Conservation (phyloP, 257 asterid species). For the Craterostigma plantagineum region DNA sequence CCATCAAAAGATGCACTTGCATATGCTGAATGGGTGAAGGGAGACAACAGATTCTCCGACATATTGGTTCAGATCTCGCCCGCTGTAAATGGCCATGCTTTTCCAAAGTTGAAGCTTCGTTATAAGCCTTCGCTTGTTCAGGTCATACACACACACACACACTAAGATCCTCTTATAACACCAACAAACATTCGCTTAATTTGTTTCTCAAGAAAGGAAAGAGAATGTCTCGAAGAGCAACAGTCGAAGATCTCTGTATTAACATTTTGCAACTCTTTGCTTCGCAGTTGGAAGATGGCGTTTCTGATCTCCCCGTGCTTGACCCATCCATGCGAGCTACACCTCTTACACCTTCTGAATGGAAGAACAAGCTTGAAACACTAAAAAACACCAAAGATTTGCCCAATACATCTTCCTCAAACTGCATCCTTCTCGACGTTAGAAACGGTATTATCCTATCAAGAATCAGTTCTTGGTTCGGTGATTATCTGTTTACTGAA, state of each 20-base stretch:
- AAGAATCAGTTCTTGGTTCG: slow-evolving; percentile 2
- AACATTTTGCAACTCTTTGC: slow-evolving; percentile 6
- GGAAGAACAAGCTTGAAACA: slow-evolving; percentile 59
- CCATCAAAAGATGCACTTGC: slow-evolving; percentile 75
- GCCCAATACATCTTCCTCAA: slow-evolving; percentile 12
- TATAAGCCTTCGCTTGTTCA: slow-evolving; percentile 98
- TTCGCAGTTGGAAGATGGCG: slow-evolving; percentile 60
- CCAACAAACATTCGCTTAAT: too few species aligned
- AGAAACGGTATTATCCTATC: slow-evolving; percentile 51
- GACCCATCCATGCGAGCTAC: slow-evolving; percentile 66
- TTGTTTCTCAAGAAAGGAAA: too few species aligned
- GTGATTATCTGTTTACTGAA: slow-evolving; percentile 2
- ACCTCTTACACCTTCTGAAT: slow-evolving; percentile 76
- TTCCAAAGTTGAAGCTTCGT: slow-evolving; percentile 81
- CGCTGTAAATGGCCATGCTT: slow-evolving; percentile 56
- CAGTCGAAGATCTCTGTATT: background rate
- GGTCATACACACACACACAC: slow-evolving; percentile 38
- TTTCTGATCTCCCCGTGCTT: slow-evolving; percentile 81
- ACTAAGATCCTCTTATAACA: background rate
- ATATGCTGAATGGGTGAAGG: slow-evolving; percentile 66
- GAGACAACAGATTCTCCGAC: slow-evolving; percentile 60
- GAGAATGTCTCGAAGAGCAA: too few species aligned
- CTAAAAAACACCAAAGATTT: slow-evolving; percentile 21
- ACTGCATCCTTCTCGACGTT: slow-evolving; percentile 63
- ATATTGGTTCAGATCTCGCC: slow-evolving; percentile 72